Base-by-base conservation (phyloP, 2,329 filamentous ascomycete genomes). In the Drechslerella dactyloides region DNA sequence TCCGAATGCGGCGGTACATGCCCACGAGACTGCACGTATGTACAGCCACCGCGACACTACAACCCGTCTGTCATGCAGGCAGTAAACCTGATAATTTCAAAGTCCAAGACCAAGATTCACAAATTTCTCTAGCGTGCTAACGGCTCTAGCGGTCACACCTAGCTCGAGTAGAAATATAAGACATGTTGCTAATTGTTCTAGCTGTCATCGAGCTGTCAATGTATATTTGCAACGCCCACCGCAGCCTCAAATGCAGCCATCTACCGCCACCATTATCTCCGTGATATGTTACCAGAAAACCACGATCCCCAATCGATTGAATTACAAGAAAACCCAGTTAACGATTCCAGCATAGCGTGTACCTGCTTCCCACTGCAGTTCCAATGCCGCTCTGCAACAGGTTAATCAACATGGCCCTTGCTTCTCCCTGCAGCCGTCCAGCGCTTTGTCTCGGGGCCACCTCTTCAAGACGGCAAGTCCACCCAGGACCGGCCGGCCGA, bases 31-130 rank as follows among this genome's bases (percentile, higher is more conserved):
- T n/a, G n/a, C n/a, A 7, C 35, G 35, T 7, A 37, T 44, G 7
- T 44, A 48, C 44, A 48, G 44, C 44, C 44, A 48, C 44, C 11
- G 11, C 40, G 5, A 44, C n/a, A n/a, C n/a, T n/a, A n/a, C n/a
- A n/a, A n/a, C n/a, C n/a, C n/a, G n/a, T n/a, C n/a, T n/a, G n/a
- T 15, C 40, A 44, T 33, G 27, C 27, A 33, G 27, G 4, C 27
- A 3, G 8, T 8, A 33, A 33, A 33, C 27, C 27, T 33, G 27
- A n/a, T n/a, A 4, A 33, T 33, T 33, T 33, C 27, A 33, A 8
- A 33, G 27, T 8, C 27, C 8, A 3, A 33, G n/a, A n/a, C n/a
- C n/a, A n/a, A n/a, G n/a, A n/a, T n/a, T n/a, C n/a, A n/a, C n/a
- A n/a, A n/a, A n/a, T n/a, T n/a, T n/a, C n/a, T n/a, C n/a, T n/a